Evolutionary conservation across 306 rosid genomes (phyloP).

Genomic region (apple (Malus domestica)): DNA sequence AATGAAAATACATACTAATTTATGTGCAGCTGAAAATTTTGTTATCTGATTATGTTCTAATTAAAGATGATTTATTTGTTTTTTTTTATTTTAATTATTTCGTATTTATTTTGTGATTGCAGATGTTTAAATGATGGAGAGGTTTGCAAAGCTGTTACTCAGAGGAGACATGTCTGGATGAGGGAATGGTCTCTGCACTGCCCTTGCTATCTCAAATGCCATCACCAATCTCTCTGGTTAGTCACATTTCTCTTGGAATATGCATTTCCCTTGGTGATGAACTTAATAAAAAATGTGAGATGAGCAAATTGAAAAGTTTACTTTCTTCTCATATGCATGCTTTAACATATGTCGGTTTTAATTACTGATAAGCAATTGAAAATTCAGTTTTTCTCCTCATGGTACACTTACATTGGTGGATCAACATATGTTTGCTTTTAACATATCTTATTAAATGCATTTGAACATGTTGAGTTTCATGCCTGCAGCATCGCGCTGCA

Average conservation of each 20-base stretch:
- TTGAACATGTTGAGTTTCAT: too few species aligned
- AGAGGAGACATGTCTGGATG: conserved; percentile 99
- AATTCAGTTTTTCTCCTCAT: too few species aligned
- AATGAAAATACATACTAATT: neutral
- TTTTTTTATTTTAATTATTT: neutral
- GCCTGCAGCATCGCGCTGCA: too few species aligned
- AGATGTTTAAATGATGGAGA: conserved; percentile 95
- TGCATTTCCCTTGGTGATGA: neutral
- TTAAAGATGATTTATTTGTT: neutral
- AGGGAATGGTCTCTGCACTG: conserved; percentile 90
- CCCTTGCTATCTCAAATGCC: conserved; percentile 89
- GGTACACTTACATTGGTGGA: too few species aligned
- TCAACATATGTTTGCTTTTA: too few species aligned
- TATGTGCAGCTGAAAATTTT: neutral
- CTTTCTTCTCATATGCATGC: too few species aligned
- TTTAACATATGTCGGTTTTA: too few species aligned
- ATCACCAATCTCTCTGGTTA: conserved; percentile 92
- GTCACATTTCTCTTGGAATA: conserved; percentile 3
- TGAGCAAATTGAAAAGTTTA: too few species aligned
- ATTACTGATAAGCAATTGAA: too few species aligned
- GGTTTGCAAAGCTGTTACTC: conserved; percentile 79
- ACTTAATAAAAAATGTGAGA: too few species aligned
- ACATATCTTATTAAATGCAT: too few species aligned
- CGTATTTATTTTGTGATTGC: neutral
- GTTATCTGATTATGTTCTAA: neutral